These are phyloP conservation scores for Tuber microsphaerosporum DNA, from an alignment of 495 filamentous ascomycete species.

Conservation along the genomic window DNA sequence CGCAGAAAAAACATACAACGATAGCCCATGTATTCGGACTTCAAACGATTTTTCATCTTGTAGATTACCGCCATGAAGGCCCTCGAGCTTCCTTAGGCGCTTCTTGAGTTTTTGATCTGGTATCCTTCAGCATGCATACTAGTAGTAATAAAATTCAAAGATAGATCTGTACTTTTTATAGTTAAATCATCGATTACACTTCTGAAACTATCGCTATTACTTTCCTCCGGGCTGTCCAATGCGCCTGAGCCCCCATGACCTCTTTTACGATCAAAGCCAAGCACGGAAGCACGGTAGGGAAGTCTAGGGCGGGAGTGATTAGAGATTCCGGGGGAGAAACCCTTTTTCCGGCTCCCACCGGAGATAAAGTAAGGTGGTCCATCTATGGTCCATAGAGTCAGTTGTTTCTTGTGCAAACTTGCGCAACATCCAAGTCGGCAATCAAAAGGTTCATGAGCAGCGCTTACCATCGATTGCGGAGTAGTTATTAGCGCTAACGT, in stretches of 20 bases:
- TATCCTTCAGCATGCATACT: constrained; percentile 18
- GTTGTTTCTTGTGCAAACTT: background rate
- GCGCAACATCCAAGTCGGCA: background rate
- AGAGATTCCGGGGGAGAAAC: background rate
- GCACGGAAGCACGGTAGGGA: background rate
- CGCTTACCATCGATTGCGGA: constrained; percentile 37
- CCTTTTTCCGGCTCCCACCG: constrained; percentile 26
- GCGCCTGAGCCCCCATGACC: background rate
- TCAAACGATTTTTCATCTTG: constrained; percentile 67
- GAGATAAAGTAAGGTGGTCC: constrained; percentile 40
- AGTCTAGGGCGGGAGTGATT: background rate
- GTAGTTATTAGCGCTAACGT: constrained; percentile 39
- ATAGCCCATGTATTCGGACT: constrained; percentile 62
- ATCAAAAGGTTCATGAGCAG: background rate
- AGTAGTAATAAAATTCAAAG: background rate
- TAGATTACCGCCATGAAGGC: constrained; percentile 54
- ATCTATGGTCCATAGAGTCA: constrained; percentile 28
- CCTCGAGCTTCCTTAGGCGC: constrained; percentile 61
- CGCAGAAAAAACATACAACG: constrained; percentile 40
- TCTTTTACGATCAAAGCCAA: constrained; percentile 5
- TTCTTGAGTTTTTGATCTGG: constrained; percentile 56
- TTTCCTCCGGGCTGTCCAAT: constrained; percentile 46
- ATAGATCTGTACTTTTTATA: constrained; percentile 51
- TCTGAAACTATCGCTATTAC: constrained; percentile 54
- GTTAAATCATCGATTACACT: constrained; percentile 69